These are phyloP conservation scores for Globisporangium carolinianum DNA, from an alignment of 352 stramenopile species.

Conservation along the genomic window DNA sequence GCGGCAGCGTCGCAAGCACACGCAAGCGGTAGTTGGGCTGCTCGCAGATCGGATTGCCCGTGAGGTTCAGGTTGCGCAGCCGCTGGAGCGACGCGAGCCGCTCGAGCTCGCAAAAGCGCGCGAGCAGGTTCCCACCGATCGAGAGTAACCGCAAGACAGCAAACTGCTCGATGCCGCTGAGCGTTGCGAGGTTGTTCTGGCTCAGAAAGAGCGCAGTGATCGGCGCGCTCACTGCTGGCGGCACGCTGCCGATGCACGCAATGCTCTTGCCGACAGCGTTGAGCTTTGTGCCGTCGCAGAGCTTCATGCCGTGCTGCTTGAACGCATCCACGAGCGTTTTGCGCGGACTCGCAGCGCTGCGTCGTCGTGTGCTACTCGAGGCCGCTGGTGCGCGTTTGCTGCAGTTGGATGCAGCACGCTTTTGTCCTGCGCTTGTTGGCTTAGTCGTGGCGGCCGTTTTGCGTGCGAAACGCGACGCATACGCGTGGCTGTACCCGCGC, in stretches of 20 bases:
- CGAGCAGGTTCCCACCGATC: constrained; percentile 49
- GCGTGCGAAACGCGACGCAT: background rate
- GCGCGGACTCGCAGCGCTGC: background rate
- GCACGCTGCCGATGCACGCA: constrained; percentile 37
- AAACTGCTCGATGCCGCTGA: constrained; percentile 66
- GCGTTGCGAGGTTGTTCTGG: constrained; percentile 54
- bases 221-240: constrained; percentile 28
- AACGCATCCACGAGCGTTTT: constrained; percentile 62
- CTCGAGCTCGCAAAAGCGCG: constrained; percentile 32
- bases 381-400: background rate
- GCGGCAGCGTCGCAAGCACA: constrained; percentile 35
- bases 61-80: constrained; percentile 59
- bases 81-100: constrained; percentile 28
- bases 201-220: constrained; percentile 72
- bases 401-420: background rate
- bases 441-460: background rate
- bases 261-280: constrained; percentile 64
- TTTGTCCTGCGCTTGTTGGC: too few relatives aligned
- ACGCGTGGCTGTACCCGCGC: constrained; percentile 5
- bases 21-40: constrained; percentile 67
- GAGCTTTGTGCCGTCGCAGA: constrained; percentile 69
- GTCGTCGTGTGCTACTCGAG: too few relatives aligned
- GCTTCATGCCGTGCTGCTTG: constrained; percentile 56
- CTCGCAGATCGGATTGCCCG: constrained; percentile 68
- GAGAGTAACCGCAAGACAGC: constrained; percentile 48